A percentile compares a stretch with the other conserved stretches of the same genome.
Conservation (phyloP, 768 basidiomycete species). For the Tylopilus sp. region DNA sequence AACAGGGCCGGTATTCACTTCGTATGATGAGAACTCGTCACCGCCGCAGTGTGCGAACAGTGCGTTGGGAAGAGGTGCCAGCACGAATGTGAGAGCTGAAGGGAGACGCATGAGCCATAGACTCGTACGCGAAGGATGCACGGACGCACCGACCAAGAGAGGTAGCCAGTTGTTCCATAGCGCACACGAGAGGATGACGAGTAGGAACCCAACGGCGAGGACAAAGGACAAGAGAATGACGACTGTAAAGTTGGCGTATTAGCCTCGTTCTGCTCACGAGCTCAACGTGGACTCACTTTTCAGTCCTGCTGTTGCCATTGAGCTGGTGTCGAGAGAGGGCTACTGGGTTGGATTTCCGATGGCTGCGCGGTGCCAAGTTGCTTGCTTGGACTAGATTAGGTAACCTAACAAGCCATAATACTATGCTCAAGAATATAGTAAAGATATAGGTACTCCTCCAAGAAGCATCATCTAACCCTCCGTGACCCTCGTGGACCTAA, state of each 20-base stretch:
- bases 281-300: constrained; percentile 48
- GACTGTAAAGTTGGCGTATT: constrained; percentile 45
- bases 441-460: constrained; percentile 7
- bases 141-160: constrained; percentile 81
- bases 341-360: neutral
- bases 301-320: constrained; percentile 65
- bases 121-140: neutral
- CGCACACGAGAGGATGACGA: constrained; percentile 96
- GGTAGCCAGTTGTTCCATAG: constrained; percentile 97
- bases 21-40: constrained; percentile 83
- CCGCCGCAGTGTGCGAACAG: constrained; percentile 89
- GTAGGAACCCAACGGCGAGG: constrained; percentile 94
- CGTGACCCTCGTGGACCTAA: constrained; percentile 32
- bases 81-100: constrained; percentile 86
- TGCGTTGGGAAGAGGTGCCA: constrained; percentile 94
- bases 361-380: constrained; percentile 1
- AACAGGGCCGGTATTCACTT: constrained; percentile 64
- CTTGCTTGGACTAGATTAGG: constrained; percentile 16
- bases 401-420: constrained; percentile 18
- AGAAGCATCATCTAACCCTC: constrained; percentile 20
- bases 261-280: neutral
- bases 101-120: neutral
- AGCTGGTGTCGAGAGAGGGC: neutral
- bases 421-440: neutral
- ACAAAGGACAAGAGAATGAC: constrained; percentile 97